Conservation (phyloP, 306 rosid species). For the Cicer chorassanicum region DNA sequence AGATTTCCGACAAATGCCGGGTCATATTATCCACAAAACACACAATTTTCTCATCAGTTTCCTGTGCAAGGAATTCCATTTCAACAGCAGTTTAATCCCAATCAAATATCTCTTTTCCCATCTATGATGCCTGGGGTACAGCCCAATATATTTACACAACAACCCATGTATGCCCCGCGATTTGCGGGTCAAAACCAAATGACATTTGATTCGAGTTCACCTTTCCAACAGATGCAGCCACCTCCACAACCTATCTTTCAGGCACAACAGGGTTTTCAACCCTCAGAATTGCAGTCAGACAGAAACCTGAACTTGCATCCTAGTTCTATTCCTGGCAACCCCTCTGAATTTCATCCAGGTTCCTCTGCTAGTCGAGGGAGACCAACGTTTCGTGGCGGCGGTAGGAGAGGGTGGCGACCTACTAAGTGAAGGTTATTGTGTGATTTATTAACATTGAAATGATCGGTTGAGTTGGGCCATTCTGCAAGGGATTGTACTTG, state of each 20-base stretch:
- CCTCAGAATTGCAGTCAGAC: slow-evolving; percentile 45
- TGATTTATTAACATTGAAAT: neutral
- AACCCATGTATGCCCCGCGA: slow-evolving; percentile 54
- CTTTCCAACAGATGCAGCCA: slow-evolving; percentile 49
- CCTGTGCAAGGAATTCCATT: slow-evolving; percentile 54
- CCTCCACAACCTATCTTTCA: slow-evolving; percentile 28
- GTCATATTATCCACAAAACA: slow-evolving; percentile 60
- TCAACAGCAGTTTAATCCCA: slow-evolving; percentile 57
- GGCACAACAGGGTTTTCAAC: slow-evolving; percentile 48
- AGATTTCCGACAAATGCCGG: slow-evolving; percentile 58
- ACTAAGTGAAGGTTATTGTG: slow-evolving; percentile 44
- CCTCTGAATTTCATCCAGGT: slow-evolving; percentile 59
- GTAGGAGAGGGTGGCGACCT: slow-evolving; percentile 66
- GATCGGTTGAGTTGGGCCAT: slow-evolving; percentile 15
- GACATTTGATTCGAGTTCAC: slow-evolving; percentile 55
- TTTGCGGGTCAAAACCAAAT: slow-evolving; percentile 61
- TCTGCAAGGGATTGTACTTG: slow-evolving; percentile 33
- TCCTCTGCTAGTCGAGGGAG: slow-evolving; percentile 58
- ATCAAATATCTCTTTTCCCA: slow-evolving; percentile 44
- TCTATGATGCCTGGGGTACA: slow-evolving; percentile 48
- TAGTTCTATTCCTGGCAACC: slow-evolving; percentile 39
- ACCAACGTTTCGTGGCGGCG: slow-evolving; percentile 51
- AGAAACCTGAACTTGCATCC: slow-evolving; percentile 50
- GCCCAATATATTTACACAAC: slow-evolving; percentile 56
- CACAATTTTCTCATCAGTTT: slow-evolving; percentile 58